These are phyloP conservation scores for Serendipita vermifera DNA, from an alignment of 768 basidiomycete species.

Conservation along the genomic window DNA sequence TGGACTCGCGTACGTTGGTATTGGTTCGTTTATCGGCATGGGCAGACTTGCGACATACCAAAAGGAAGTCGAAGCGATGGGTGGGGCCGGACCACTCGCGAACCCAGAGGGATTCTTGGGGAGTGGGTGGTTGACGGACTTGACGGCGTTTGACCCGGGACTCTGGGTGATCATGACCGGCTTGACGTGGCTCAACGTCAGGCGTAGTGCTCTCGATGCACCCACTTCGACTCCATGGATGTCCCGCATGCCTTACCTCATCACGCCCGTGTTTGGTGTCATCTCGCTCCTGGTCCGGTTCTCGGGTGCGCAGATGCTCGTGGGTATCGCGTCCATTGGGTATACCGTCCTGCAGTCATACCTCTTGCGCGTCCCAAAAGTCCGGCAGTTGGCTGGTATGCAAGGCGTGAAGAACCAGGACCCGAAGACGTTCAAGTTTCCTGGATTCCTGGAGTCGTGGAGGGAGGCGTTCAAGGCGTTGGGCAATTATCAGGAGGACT, in stretches of 20 bases:
- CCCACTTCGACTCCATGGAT: neutral
- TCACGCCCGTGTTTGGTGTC: neutral
- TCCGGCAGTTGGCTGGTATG: neutral
- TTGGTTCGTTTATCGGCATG: neutral
- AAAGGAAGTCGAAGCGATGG: neutral
- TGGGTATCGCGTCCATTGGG: neutral
- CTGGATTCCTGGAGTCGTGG: neutral
- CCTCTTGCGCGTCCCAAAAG: neutral
- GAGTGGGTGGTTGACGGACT: neutral
- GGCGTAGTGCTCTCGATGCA: neutral
- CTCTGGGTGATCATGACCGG: neutral
- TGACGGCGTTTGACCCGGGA: neutral
- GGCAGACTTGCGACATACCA: neutral
- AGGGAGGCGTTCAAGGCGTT: neutral
- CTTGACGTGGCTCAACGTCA: neutral
- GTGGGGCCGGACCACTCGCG: neutral
- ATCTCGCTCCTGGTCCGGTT: neutral
- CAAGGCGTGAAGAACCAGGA: neutral
- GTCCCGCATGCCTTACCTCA: neutral
- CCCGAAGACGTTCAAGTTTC: neutral
- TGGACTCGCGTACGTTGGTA: neutral
- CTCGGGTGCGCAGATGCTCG: neutral
- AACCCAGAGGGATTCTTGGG: neutral
- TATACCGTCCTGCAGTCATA: neutral
- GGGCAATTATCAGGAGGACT: no score